Conservation (phyloP, 139 green algal species). For the Chlorella vulgaris region DNA sequence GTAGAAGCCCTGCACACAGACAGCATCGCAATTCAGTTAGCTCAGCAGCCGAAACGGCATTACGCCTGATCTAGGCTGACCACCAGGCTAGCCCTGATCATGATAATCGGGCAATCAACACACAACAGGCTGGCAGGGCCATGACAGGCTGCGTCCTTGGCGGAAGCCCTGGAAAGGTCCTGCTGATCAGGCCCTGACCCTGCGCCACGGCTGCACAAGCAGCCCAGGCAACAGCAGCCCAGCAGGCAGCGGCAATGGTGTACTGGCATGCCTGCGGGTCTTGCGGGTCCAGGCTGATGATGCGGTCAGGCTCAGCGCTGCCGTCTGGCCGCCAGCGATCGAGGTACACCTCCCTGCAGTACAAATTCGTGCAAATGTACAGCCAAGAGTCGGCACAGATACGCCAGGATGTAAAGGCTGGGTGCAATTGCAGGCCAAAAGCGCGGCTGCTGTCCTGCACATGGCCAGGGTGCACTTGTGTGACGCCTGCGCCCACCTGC, state of each 20-base stretch:
- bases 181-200: neutral
- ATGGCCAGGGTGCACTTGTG: neutral
- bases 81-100: too few species aligned
- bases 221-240: neutral
- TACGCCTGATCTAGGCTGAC: constrained; percentile 41
- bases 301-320: neutral
- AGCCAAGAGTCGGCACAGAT: neutral
- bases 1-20: constrained; percentile 74
- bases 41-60: neutral
- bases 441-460: neutral
- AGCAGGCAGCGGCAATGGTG: neutral
- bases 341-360: constrained; percentile 23
- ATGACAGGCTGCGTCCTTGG: neutral
- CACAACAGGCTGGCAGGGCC: too few species aligned
- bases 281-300: constrained; percentile 55
- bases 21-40: neutral
- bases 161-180: neutral
- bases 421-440: neutral
- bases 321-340: neutral
- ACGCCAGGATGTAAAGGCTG: neutral
- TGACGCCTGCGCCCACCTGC: constrained; percentile 45
- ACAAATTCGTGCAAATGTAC: neutral
- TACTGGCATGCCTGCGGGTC: constrained; percentile 47
- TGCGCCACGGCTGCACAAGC: neutral
- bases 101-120: too few species aligned